These are phyloP conservation scores for Pseudogymnoascus sp. DNA, from an alignment of 2,329 filamentous ascomycete genomes.

Conservation along the genomic window DNA sequence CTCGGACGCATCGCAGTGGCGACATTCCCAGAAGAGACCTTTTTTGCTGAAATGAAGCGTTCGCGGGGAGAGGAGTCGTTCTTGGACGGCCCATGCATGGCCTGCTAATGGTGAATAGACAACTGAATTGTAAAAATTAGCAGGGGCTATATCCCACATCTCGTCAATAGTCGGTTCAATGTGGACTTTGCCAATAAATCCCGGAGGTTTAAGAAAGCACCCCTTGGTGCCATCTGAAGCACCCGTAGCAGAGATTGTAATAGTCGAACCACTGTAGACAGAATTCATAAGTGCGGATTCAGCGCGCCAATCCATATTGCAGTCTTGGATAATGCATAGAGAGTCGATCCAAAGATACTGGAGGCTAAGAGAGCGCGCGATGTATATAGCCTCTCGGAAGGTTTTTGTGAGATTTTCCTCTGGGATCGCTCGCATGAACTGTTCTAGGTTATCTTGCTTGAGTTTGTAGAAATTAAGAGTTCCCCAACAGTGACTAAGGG, in stretches of 20 bases:
- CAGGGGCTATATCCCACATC: not conserved
- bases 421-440: conserved; percentile 11
- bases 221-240: conserved; percentile 14
- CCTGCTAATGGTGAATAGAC: conserved; percentile 7
- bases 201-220: conserved; percentile 10
- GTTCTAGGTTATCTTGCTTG: conserved; percentile 8
- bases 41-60: conserved; percentile 15
- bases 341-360: conserved; percentile 20
- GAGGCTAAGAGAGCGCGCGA: conserved; percentile 12
- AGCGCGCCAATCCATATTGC: conserved; percentile 15
- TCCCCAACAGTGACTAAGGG: conserved; percentile 20
- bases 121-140: not conserved
- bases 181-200: not conserved
- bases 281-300: conserved; percentile 16
- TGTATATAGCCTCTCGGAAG: conserved; percentile 17
- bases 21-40: conserved; percentile 19
- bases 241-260: conserved; percentile 15
- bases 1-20: conserved; percentile 4
- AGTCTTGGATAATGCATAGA: conserved; percentile 18
- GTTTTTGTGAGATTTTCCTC: conserved; percentile 12
- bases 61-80: conserved; percentile 16
- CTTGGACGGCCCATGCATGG: conserved; percentile 18
- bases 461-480: conserved; percentile 10
- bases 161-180: not conserved
- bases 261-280: conserved; percentile 14